phyloP scores from a whole-genome alignment of 1,284 basidiomycete species.

The Clitocybe nebularis region DNA sequence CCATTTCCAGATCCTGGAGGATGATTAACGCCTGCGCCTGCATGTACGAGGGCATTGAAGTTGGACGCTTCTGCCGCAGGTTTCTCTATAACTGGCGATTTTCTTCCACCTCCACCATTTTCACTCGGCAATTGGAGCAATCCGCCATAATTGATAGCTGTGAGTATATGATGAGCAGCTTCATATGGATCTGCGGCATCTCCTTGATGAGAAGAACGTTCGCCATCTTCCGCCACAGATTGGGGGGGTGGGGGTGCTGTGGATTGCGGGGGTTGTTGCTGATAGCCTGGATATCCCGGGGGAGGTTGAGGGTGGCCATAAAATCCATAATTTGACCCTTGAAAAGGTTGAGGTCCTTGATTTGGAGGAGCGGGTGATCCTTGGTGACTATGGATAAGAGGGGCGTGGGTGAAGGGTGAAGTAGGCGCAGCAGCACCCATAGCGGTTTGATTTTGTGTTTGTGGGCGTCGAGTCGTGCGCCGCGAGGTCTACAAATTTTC shows the following conservation, averaged over 20 bases:
- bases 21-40: neutral
- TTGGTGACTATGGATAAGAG: conserved; percentile 38
- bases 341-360: conserved; percentile 22
- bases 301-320: conserved; percentile 25
- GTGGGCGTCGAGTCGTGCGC: conserved; percentile 64
- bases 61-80: neutral
- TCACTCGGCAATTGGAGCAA: conserved; percentile 40
- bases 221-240: conserved; percentile 14
- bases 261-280: conserved; percentile 18
- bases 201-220: conserved; percentile 22
- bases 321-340: conserved; percentile 13
- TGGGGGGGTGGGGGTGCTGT: conserved; percentile 16
- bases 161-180: conserved; percentile 71
- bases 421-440: conserved; percentile 29
- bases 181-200: conserved; percentile 62
- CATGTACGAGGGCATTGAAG: conserved; percentile 2
- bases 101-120: conserved; percentile 23
- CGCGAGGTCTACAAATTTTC: conserved; percentile 48
- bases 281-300: conserved; percentile 24
- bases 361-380: conserved; percentile 26
- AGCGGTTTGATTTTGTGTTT: conserved; percentile 44
- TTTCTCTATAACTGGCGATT: conserved; percentile 5
- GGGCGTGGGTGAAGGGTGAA: conserved; percentile 60
- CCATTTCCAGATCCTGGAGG: neutral
- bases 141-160: conserved; percentile 67